Conservation (phyloP, 1,139 yeast species). For the Suhomyces wounanorum region DNA sequence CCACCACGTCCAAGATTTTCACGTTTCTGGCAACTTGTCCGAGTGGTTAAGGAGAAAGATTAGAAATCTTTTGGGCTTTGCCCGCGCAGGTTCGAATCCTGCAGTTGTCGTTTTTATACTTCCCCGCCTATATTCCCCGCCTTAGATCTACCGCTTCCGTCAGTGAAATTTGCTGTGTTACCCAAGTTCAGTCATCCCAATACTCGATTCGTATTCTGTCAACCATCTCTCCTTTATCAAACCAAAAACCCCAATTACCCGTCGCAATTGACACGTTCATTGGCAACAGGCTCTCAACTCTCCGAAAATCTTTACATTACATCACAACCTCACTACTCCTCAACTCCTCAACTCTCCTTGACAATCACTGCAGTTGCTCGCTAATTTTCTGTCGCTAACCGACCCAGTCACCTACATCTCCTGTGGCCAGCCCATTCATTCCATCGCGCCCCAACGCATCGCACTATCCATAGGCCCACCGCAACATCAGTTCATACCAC, state of each 20-base stretch:
- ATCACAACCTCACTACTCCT: background rate
- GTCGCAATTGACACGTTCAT: too few relatives aligned
- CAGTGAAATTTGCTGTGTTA: background rate
- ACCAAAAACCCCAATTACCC: too few relatives aligned
- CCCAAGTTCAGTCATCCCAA: too few relatives aligned
- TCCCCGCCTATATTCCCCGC: background rate
- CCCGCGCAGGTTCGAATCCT: constrained; percentile 61
- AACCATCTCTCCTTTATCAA: too few relatives aligned
- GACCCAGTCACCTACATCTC: background rate
- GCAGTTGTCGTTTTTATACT: constrained; percentile 36
- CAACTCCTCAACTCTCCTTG: background rate
- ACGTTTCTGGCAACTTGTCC: constrained; percentile 29
- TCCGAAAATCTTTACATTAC: too few relatives aligned
- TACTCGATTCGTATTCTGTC: too few relatives aligned
- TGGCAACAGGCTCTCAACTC: too few relatives aligned
- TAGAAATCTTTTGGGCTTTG: constrained; percentile 49
- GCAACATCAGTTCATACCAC: background rate
- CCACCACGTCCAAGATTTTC: background rate
- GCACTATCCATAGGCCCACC: background rate
- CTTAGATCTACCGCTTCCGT: background rate
- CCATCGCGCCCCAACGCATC: background rate
- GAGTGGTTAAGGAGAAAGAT: constrained; percentile 42
- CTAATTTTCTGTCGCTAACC: background rate
- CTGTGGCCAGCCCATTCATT: background rate
- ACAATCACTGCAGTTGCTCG: background rate